Evolutionary conservation across 2,329 filamentous ascomycete species (phyloP), one percentile per base, ranked within the genome.

Genomic region (Trichoderma atrobrunneum): DNA sequence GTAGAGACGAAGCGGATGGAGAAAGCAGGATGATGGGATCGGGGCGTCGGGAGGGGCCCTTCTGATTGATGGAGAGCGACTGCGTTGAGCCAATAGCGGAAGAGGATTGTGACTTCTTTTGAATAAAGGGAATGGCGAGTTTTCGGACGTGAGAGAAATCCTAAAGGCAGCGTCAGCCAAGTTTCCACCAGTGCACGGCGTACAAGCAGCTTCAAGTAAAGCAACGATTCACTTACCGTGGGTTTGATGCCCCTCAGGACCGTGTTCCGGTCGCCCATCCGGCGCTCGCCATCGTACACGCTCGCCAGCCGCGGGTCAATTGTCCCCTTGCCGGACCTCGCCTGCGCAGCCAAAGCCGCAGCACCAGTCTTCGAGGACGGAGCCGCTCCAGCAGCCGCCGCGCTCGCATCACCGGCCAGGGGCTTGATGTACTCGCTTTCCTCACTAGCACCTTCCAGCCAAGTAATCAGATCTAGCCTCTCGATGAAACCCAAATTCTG

Each of bases 21-120:
- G 96, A 98, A 73, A 99, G 91, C 32, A 99, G 91, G 80, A 99
- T 98, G 82, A 99, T 99, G 63, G 96, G 96, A 80, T 97, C 87
- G 48, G 88, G 87, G 72, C 88, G 84, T 61, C 87, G 84, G 60
- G 81, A 78, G 34, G 85, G 83, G 14, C 79, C 76, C 80, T 86
- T 89, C 74, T 85, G 87, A 78, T 89, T 89, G 66, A 88, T 82
- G 3, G 86, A 81, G 16, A 90, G 83, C 8, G 87, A 76, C 10
- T 85, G 80, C 75, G 84, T 86, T 72, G 80, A 80, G 57, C 82
- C 78, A 34, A 84, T 78, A 73, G 77, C 82, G 21, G 82, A 77
- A 59, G 81, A 76, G 75, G 85, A 79, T 74, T 83, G 78, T 34
- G 86, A 80, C 79, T 90, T 89, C 80, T 88, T 87, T 68, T 87